Base-by-base conservation (phyloP, 108 stramenopile species). In the Conticribra guillardii region DNA sequence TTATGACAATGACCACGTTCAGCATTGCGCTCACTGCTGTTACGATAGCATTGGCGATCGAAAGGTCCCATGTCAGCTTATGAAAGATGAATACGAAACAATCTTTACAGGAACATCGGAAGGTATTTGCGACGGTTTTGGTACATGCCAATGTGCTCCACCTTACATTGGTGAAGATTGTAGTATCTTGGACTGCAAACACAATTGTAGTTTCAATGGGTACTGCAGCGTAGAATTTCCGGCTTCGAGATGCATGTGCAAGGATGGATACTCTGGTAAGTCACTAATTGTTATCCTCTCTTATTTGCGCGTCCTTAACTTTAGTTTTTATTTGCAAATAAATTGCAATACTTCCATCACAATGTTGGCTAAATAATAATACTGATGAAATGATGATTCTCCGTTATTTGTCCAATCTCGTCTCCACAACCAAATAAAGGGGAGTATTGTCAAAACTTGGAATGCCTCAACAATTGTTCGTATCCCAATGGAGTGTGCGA, bases 51-150 rank as follows among this genome's bases (percentile, higher is more conserved):
- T 81, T 56, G 75, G 62, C 44, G 81, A 84, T 11, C 53, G 65
- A 56, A 87, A 90, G 71, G 33, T 76, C 14, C 74, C 79, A 17
- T 96, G 94, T 66, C 73, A 79, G 15, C 32, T 45, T 3, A 11
- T 9, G 5, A 67, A 76, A 26, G 69, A 82, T 44, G 26, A 54
- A 17, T 60, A 71, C 57, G 14, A 53, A 4, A 64, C 59, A 54
- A 32, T 52, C 16, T 81, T 81, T 31, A 84, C 89, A 0, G 92
- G 92, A 19, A 72, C 80, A 24, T 79, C 79, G 0, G 76, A 96
- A 61, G 95, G 95, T 41, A 87, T 94, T 46, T 96, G 95, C 70
- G 89, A 96, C 71, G 90, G 95, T 5, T 96, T 87, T 71, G 95
- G 93, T 11, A 80, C 85, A 4, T 91, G 92, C 64, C 90, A 92